Percentiles rank a stretch among this genome's conserved stretches.
phyloP scores from a whole-genome alignment of 169 alveolate genomes.

The Eimeria zaria region DNA sequence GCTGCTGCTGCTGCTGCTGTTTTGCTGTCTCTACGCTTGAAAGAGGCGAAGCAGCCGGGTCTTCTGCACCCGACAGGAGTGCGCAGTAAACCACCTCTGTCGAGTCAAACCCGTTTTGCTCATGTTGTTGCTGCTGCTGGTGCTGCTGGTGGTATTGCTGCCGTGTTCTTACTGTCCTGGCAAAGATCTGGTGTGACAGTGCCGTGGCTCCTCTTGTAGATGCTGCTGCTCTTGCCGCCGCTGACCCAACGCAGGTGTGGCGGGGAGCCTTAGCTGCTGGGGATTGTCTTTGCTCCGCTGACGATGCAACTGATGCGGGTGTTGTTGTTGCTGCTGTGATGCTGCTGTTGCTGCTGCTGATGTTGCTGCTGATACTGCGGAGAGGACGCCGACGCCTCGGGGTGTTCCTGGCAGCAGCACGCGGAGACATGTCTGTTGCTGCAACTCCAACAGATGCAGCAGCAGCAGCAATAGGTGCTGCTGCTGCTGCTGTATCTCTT shows the following conservation, averaged over 20 bases:
- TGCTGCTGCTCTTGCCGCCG: slow-evolving; percentile 56
- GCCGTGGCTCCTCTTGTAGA: slow-evolving; percentile 15
- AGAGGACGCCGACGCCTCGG: slow-evolving; percentile 58
- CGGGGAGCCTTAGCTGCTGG: neutral
- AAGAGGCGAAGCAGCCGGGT: slow-evolving; percentile 48
- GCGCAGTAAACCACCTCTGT: slow-evolving; percentile 26
- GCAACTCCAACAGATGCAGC: neutral
- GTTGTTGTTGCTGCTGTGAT: slow-evolving; percentile 33
- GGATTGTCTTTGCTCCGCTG: neutral
- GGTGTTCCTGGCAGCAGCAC: slow-evolving; percentile 12
- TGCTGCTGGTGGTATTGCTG: slow-evolving; percentile 50
- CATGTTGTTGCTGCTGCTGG: slow-evolving; percentile 64
- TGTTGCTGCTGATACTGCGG: slow-evolving; percentile 58
- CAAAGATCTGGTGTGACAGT: neutral
- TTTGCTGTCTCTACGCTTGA: slow-evolving; percentile 22
- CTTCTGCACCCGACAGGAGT: slow-evolving; percentile 55
- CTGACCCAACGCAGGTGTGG: neutral
- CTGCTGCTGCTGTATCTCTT: slow-evolving; percentile 48
- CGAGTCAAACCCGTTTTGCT: slow-evolving; percentile 42
- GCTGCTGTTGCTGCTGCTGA: slow-evolving; percentile 75
- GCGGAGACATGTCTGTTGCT: slow-evolving; percentile 42
- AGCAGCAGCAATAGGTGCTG: slow-evolving; percentile 39
- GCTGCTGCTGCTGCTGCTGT: slow-evolving; percentile 52
- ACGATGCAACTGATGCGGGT: slow-evolving; percentile 3
- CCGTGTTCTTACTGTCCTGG: slow-evolving; percentile 46